Conservation (phyloP, 2,329 filamentous ascomycete species). For the Fusarium setosum region DNA sequence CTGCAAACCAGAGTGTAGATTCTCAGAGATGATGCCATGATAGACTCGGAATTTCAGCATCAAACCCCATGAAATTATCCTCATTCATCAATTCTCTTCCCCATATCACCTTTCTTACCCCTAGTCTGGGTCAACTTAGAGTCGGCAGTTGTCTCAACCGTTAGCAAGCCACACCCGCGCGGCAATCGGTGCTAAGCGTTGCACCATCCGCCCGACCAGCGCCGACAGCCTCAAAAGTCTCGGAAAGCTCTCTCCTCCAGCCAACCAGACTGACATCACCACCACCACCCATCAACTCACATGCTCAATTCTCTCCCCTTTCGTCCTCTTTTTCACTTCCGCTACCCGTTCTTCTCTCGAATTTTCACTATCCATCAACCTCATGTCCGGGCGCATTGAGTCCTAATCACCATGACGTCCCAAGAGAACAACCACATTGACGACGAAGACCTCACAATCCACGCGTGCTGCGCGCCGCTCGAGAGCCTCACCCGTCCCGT, state of each 20-base stretch:
- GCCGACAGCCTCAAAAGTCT: constrained; percentile 5
- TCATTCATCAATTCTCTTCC: no score
- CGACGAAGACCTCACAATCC: constrained; percentile 48
- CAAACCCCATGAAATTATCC: background rate
- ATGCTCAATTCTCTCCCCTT: background rate
- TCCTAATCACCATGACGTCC: constrained; percentile 25
- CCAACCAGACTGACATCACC: constrained; percentile 19
- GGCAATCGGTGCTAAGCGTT: constrained; percentile 25
- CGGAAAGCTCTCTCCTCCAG: background rate
- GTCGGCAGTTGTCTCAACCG: background rate
- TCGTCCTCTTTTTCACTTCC: background rate
- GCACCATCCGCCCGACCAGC: constrained; percentile 25
- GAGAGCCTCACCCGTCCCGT: constrained; percentile 54
- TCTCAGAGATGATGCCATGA: background rate
- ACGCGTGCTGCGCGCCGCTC: constrained; percentile 54
- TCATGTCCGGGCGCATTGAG: background rate
- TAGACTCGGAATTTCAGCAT: background rate
- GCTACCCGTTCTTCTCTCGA: no score
- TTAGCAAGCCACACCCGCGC: constrained; percentile 5
- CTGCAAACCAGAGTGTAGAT: background rate
- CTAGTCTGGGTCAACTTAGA: background rate
- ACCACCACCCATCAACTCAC: constrained; percentile 10
- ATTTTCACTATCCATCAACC: background rate
- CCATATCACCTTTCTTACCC: background rate
- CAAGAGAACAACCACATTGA: constrained; percentile 32